phyloP scores from a whole-genome alignment of 2,329 filamentous ascomycete genomes.

The Fusarium duplospermum region DNA sequence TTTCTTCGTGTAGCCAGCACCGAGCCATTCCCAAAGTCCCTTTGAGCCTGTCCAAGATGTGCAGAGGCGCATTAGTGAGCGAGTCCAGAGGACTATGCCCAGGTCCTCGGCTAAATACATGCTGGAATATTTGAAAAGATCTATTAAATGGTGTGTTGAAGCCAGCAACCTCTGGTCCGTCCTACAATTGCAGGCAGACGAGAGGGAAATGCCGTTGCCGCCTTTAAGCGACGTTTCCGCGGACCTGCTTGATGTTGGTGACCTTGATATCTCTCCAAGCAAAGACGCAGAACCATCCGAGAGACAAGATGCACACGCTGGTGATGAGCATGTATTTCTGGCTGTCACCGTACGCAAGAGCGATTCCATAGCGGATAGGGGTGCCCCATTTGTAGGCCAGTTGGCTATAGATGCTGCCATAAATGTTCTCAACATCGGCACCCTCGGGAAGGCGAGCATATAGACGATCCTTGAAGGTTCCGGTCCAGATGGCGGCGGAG shows the following conservation, averaged over 20 bases:
- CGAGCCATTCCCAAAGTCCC: background rate
- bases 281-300: slow-evolving; percentile 51
- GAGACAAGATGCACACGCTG: slow-evolving; percentile 56
- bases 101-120: background rate
- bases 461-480: slow-evolving; percentile 65
- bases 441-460: slow-evolving; percentile 60
- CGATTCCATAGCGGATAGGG: slow-evolving; percentile 65
- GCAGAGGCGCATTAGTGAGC: background rate
- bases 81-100: background rate
- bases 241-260: slow-evolving; percentile 56
- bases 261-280: slow-evolving; percentile 66
- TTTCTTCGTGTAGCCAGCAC: background rate
- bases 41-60: background rate
- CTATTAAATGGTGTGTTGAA: background rate
- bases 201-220: background rate
- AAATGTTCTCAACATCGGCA: slow-evolving; percentile 54
- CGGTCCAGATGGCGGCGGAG: slow-evolving; percentile 50
- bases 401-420: slow-evolving; percentile 64
- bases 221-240: slow-evolving; percentile 52
- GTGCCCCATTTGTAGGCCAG: slow-evolving; percentile 63
- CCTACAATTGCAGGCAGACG: background rate
- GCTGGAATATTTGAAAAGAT: background rate
- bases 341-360: slow-evolving; percentile 67
- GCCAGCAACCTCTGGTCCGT: background rate
- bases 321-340: slow-evolving; percentile 65